These are phyloP conservation scores for Paraglomus brasilianum DNA, from an alignment of 192 early-diverging fungal genomes.

Conservation along the genomic window DNA sequence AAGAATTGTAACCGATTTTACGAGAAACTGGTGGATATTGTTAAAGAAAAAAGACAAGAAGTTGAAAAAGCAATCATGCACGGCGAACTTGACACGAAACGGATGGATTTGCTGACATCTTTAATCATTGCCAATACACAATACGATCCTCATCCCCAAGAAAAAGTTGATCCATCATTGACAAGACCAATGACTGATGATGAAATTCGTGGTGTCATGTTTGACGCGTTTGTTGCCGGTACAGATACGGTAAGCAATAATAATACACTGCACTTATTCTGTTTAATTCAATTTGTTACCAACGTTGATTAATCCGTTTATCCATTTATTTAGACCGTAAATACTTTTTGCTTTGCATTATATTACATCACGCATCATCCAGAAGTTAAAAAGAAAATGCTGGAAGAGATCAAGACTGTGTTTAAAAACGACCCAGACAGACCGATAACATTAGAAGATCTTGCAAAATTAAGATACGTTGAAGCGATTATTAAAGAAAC, in stretches of 20 bases:
- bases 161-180: neutral
- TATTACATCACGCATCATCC: neutral
- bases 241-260: constrained; percentile 2
- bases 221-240: constrained; percentile 12
- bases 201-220: constrained; percentile 12
- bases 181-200: neutral
- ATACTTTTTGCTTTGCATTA: constrained; percentile 4
- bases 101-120: constrained; percentile 19
- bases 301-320: neutral
- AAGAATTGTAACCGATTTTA: neutral
- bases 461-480: constrained; percentile 15
- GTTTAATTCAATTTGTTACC: neutral
- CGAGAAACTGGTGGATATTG: constrained; percentile 3
- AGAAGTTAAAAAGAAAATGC: constrained; percentile 4
- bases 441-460: constrained; percentile 18
- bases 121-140: constrained; percentile 6
- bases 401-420: neutral
- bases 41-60: constrained; percentile 25
- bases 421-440: neutral
- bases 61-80: neutral
- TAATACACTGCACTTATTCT: neutral
- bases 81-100: neutral
- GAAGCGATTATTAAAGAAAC: constrained; percentile 15
- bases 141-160: constrained; percentile 14
- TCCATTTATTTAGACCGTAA: neutral